phyloP scores from a whole-genome alignment of 345 rosid genomes.

The Durio zibethinus region DNA sequence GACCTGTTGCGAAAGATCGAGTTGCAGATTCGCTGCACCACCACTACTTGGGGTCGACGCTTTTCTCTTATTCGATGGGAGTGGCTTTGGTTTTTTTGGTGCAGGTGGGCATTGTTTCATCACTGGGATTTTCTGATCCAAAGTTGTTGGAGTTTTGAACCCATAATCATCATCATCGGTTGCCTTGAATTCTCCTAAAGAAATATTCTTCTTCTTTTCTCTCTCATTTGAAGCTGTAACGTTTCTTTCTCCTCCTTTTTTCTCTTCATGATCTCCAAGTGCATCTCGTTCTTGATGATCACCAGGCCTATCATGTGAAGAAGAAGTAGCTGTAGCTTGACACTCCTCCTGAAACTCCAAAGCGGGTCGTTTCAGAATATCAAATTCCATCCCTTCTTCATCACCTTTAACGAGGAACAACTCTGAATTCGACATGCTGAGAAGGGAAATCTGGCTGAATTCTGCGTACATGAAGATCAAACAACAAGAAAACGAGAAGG shows the following conservation, averaged over 20 bases:
- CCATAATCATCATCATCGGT: constrained; percentile 36
- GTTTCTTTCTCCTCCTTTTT: background rate
- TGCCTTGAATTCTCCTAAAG: background rate
- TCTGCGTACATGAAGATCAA: constrained; percentile 5
- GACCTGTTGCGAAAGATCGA: constrained; percentile 44
- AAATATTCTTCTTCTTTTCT: background rate
- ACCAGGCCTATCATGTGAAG: background rate
- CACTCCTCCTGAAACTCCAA: constrained; percentile 9
- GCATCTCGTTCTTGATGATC: background rate
- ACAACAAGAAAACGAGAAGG: background rate
- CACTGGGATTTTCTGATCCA: constrained; percentile 43
- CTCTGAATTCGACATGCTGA: constrained; percentile 32
- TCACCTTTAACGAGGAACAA: constrained; percentile 25
- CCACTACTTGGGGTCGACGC: background rate
- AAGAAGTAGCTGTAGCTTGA: background rate
- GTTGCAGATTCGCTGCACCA: constrained; percentile 11
- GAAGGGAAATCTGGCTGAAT: constrained; percentile 8
- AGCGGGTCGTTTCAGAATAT: constrained; percentile 21
- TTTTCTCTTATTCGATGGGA: constrained; percentile 33
- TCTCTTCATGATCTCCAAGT: background rate
- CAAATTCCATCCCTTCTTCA: constrained; percentile 29
- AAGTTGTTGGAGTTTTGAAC: constrained; percentile 59
- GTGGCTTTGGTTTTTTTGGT: constrained; percentile 35
- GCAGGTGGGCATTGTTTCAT: constrained; percentile 51
- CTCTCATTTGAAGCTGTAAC: background rate